A percentile compares a stretch with the other conserved stretches of the same genome.
Evolutionary conservation across 345 rosid species (phyloP).

Genomic region (Aethionema arabicum): DNA sequence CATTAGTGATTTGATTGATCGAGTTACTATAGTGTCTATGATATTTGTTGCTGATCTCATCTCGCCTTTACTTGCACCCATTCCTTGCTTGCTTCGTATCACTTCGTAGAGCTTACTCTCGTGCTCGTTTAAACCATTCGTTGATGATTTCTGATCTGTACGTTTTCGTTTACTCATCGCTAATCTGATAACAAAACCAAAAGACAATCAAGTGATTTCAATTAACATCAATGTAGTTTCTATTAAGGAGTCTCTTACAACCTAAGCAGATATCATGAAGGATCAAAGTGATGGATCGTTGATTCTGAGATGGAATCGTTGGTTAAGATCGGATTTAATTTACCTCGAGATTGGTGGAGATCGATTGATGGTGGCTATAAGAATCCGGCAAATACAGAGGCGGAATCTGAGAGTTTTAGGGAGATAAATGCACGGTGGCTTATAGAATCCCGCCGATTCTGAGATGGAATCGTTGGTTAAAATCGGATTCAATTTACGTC

Average conservation of each 20-base stretch:
- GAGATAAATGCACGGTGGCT: no score
- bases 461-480: neutral
- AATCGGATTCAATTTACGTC: constrained; percentile 24
- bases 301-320: neutral
- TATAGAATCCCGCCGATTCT: neutral
- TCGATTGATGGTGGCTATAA: no score
- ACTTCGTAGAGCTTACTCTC: constrained; percentile 45
- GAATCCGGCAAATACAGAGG: neutral
- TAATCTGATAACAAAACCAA: neutral
- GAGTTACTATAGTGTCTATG: constrained; percentile 34
- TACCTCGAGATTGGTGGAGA: constrained; percentile 12
- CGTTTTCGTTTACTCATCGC: constrained; percentile 54
- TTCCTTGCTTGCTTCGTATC: constrained; percentile 56
- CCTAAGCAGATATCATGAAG: neutral
- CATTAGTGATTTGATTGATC: constrained; percentile 47
- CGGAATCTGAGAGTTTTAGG: neutral
- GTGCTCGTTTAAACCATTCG: constrained; percentile 45
- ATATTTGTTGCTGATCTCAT: constrained; percentile 49
- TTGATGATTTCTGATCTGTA: constrained; percentile 40
- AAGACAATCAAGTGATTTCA: neutral
- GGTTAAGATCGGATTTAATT: constrained; percentile 15
- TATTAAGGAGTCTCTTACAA: no score
- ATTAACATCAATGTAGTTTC: no score
- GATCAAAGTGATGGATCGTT: neutral
- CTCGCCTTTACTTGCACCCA: constrained; percentile 55